Base-by-base conservation (phyloP, 352 stramenopile genomes). In the Phytophthora citricola region DNA sequence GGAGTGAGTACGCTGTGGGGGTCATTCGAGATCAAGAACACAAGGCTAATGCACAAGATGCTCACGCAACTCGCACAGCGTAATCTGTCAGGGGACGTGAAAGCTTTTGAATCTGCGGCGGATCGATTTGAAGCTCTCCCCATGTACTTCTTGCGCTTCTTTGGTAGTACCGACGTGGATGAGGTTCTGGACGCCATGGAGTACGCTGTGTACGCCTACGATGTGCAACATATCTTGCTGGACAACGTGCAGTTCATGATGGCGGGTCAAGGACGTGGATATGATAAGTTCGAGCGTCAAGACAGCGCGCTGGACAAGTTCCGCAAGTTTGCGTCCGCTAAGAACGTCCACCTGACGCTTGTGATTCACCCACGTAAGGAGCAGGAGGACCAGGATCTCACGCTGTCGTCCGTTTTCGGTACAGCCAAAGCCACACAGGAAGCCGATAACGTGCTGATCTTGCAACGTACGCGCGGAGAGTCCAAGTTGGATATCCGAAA, bases 161-260 rank as follows among this genome's bases (percentile, higher is more conserved):
- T 99, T 74, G 98, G 97, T 50, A 97, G 90, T 54, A 99, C 97
- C 6, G 79, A 98, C 43, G 87, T 97, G 46, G 90, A 96, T 55
- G 91, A 98, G 63, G 95, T 99, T 31, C 71, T 99, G 45, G 98
- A 99, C 75, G 97, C 97, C 4, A 99, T 99, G 97, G 95, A 99
- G 69, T 99, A 99, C 76, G 94, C 89, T 10, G 96, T 98, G 27
- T 99, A 99, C 65, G 96, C 97, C 15, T 94, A 99, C 74, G 97
- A 99, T 75, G 96, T 99, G 45, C 87, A 99, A 77, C 97, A 99
- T 78, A 98, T 99, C 47, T 90, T 99, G 70, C 74, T 99, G 44
- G 98, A 99, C 81, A 99, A 99, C 73, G 92, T 99, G 66, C 98
- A 99, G 81, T 99, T 99, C 66, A 99, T 99, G 97, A 98, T 99